A percentile compares a stretch with the other conserved stretches of the same genome.
These are phyloP conservation scores for Trichocladium uniseriatum DNA, from an alignment of 495 filamentous ascomycete genomes.

Conservation along the genomic window DNA sequence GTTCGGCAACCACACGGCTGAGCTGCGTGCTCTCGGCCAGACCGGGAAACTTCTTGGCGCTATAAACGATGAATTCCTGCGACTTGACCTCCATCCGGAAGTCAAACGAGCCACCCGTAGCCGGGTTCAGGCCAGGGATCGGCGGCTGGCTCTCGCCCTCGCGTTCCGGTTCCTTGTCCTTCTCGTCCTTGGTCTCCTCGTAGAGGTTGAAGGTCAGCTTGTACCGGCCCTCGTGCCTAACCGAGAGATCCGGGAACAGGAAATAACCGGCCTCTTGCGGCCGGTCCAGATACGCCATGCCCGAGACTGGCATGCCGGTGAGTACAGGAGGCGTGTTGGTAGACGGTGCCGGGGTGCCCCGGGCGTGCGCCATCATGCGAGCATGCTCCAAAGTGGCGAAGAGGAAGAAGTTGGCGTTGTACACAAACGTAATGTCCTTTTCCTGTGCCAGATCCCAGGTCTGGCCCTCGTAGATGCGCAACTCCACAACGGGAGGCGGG, in stretches of 20 bases:
- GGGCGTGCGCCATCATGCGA: slow-evolving; percentile 76
- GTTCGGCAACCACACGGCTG: slow-evolving; percentile 87
- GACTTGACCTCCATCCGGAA: slow-evolving; percentile 80
- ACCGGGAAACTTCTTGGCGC: slow-evolving; percentile 97
- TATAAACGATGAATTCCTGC: slow-evolving; percentile 77
- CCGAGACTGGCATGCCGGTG: slow-evolving; percentile 91
- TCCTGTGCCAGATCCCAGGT: slow-evolving; percentile 46
- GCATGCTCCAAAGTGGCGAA: slow-evolving; percentile 87
- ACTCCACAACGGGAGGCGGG: slow-evolving; percentile 90
- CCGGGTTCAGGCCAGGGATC: slow-evolving; percentile 8
- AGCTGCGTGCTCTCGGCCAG: slow-evolving; percentile 81
- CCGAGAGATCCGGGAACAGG: slow-evolving; percentile 93
- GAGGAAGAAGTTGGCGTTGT: slow-evolving; percentile 97
- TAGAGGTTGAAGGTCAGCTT: slow-evolving; percentile 83
- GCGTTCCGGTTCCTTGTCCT: slow-evolving; percentile 42
- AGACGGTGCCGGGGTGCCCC: slow-evolving; percentile 49
- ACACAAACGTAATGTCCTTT: slow-evolving; percentile 78
- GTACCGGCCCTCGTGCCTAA: slow-evolving; percentile 91
- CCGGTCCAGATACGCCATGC: slow-evolving; percentile 92
- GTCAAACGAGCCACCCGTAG: slow-evolving; percentile 28
- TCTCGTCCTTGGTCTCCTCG: no score
- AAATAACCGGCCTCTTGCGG: slow-evolving; percentile 91
- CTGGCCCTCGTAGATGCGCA: slow-evolving; percentile 79
- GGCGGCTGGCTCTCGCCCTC: slow-evolving; percentile 16
- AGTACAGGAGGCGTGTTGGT: slow-evolving; percentile 69